Evolutionary conservation across 306 rosid genomes (phyloP), one percentile per base, ranked within the genome.

Genomic region (Senna siamea): DNA sequence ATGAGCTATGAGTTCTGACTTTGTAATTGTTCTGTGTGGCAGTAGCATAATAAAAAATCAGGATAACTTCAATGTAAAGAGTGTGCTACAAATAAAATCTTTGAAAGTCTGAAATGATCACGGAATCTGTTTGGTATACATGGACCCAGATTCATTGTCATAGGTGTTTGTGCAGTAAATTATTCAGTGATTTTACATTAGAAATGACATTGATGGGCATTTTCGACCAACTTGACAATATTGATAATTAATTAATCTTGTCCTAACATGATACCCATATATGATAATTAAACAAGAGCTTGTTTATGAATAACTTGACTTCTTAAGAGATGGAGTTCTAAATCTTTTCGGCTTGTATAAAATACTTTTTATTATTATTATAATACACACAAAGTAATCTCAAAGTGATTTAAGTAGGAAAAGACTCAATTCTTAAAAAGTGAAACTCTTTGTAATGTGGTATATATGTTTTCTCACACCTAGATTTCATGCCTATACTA

Each of bases 161-260:
- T 0, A 9, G 14, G 2, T 19, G 15, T 15, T 8, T 14, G 12
- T 19, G 26, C 5, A 2, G 50, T 22, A 70, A 38, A 41, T 13
- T 15, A 47, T 72, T 46, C 35, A 59, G 30, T 43, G 52, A 44
- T 6, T 58, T 72, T 6, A 22, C 34, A 2, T 30, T 44, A 35
- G 58, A 46, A 73, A 46, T 46, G 69, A 73, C 61, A 32, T 47
- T 26, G 61, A 19, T 72, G 69, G 35, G 35, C 37, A 10, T 46
- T 58, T 60, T 72, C 50, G 58, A 72, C 59, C 32, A 28, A 35
- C 43, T 6, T 40, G 28, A 72, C 32, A 37, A 26, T 26, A 26
- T 26, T 26, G 3, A 26, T 26, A 26, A 26, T n/a, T n/a, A n/a
- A n/a, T n/a, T n/a, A n/a, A n/a, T n/a, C n/a, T n/a, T n/a, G n/a